Evolutionary conservation across 148 eudicot genomes (phyloP), one percentile per base, ranked within the genome.

Genomic region (Polygonum maritimum): DNA sequence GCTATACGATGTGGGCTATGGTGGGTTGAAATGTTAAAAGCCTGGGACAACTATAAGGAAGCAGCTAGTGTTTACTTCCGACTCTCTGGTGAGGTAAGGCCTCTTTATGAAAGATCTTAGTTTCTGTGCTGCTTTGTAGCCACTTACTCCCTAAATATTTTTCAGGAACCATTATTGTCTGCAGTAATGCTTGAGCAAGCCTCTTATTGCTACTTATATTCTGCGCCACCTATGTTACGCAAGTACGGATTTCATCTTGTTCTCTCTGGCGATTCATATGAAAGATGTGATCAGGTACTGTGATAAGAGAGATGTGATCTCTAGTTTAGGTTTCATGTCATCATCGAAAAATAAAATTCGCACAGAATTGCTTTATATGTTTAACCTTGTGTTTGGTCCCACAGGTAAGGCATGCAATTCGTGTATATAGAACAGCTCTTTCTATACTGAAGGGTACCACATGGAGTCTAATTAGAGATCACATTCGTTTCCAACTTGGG

Each of bases 151-250:
- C 44, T 21, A 35, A 67, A 36, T 19, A 35, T 67, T 36, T 81
- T 73, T 69, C 82, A 95, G 99, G 99, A 90, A 80, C 94, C 92
- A 58, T 78, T 95, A 70, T 86, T 89, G 87, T 86, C 94, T 16
- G 99, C 99, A 48, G 92, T 92, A 19, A 85, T 95, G 96, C 94
- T 95, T 72, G 99, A 95, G 85, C 99, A 95, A 90, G 96, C 99
- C 82, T 92, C 99, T 71, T 95, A 89, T 76, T 95, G 99, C 82
- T 95, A 89, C 86, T 85, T 95, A 82, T 80, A 83, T 33, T 86
- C 97, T 44, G 82, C 77, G 77, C 99, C 99, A 78, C 86, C 93
- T 71, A 87, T 95, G 97, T 77, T 92, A 69, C 89, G 99, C 79
- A 95, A 95, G 80, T 92, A 95, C 83, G 99, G 99, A 76, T 95